Evolutionary conservation across 257 asterid genomes (phyloP).

Genomic region (Cruciata laevipes): DNA sequence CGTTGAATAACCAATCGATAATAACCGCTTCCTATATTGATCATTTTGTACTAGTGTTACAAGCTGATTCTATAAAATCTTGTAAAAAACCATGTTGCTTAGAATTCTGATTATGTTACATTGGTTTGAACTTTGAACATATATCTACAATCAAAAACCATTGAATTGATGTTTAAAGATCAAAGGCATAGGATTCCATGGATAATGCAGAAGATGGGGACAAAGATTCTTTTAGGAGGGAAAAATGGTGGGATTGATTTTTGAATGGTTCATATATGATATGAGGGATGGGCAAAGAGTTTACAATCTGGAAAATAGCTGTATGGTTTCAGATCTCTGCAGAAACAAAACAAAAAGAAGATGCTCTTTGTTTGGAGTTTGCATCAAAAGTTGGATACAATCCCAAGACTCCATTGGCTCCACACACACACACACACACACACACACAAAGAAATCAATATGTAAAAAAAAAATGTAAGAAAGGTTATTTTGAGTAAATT

Average conservation of each 20-base stretch:
- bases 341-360: slow-evolving; percentile 18
- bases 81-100: too few species aligned
- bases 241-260: background rate
- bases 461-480: too few species aligned
- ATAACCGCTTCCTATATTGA: too few species aligned
- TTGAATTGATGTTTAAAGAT: slow-evolving; percentile 5
- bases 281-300: slow-evolving; percentile 23
- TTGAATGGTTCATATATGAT: slow-evolving; percentile 1
- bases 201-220: slow-evolving; percentile 3
- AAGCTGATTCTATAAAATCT: too few species aligned
- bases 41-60: too few species aligned
- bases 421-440: background rate
- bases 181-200: slow-evolving; percentile 49
- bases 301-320: background rate
- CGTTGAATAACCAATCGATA: too few species aligned
- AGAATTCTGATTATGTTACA: background rate
- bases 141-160: background rate
- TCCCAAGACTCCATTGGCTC: slow-evolving; percentile 41
- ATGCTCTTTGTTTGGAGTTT: slow-evolving; percentile 29
- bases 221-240: background rate
- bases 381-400: slow-evolving; percentile 32
- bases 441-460: background rate
- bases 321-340: background rate
- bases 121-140: background rate
- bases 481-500: too few species aligned